Percentiles rank a stretch among this genome's conserved stretches.
Evolutionary conservation across 2,329 filamentous ascomycete genomes (phyloP).

Genomic region (Triangularia verruculosa): DNA sequence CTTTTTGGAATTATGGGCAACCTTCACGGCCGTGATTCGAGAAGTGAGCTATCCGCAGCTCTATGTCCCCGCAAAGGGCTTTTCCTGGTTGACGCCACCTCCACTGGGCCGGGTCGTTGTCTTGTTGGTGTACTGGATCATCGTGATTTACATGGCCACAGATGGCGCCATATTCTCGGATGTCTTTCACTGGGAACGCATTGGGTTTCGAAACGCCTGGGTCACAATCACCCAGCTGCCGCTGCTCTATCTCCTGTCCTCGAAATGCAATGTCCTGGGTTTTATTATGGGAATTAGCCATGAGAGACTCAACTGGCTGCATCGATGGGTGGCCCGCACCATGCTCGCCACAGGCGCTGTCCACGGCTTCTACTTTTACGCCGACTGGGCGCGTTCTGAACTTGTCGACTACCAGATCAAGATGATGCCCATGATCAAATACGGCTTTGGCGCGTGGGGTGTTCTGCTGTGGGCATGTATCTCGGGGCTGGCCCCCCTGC

Average conservation of each 20-base stretch:
- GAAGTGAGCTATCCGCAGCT: conserved; percentile 56
- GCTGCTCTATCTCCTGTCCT: conserved; percentile 59
- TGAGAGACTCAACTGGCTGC: conserved; percentile 70
- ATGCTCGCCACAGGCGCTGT: conserved; percentile 66
- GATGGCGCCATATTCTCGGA: conserved; percentile 49
- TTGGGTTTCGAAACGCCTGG: conserved; percentile 68
- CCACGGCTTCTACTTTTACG: conserved; percentile 68
- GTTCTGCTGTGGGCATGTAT: conserved; percentile 64
- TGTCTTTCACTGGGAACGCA: conserved; percentile 59
- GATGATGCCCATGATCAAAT: conserved; percentile 63
- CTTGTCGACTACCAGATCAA: conserved; percentile 57
- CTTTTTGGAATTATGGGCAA: conserved; percentile 54
- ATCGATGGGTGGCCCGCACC: conserved; percentile 68
- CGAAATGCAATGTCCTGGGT: conserved; percentile 59
- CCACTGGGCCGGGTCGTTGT: conserved; percentile 55
- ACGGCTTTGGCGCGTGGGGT: conserved; percentile 65
- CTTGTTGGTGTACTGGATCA: conserved; percentile 55
- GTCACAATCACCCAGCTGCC: conserved; percentile 63
- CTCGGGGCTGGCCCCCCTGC: conserved; percentile 60
- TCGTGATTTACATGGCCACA: conserved; percentile 57
- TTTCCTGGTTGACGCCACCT: conserved; percentile 58
- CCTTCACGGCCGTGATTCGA: conserved; percentile 54
- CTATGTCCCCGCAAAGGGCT: conserved; percentile 43
- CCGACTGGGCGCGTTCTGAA: conserved; percentile 58
- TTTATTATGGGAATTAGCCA: conserved; percentile 61